Conservation (phyloP, 2,329 filamentous ascomycete species). For the Arachnomyces sp. region DNA sequence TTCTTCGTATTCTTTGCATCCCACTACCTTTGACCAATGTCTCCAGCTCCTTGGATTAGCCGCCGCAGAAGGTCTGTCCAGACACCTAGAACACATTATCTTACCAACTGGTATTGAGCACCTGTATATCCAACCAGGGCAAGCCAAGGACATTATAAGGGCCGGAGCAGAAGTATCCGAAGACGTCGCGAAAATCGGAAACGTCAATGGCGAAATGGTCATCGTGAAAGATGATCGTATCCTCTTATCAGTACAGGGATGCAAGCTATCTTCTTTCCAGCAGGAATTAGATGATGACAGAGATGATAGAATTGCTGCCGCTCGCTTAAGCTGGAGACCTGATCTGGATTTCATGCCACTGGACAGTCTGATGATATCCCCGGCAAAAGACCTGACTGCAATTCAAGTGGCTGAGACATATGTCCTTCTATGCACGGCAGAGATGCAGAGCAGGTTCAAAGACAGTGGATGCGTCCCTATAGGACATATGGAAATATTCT, state of each 20-base stretch:
- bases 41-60: slow-evolving; percentile 2
- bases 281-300: neutral
- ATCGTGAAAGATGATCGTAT: slow-evolving; percentile 1
- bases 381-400: neutral
- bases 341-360: slow-evolving; percentile 3
- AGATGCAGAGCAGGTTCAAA: slow-evolving; percentile 3
- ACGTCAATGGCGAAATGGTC: slow-evolving; percentile 4
- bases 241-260: neutral
- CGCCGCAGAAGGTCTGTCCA: slow-evolving; percentile 3
- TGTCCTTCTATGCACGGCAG: slow-evolving; percentile 2
- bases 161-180: neutral
- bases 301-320: slow-evolving; percentile 3
- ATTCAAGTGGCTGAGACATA: slow-evolving; percentile 5
- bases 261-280: slow-evolving; percentile 1
- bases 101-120: slow-evolving; percentile 1
- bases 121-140: too few relatives aligned
- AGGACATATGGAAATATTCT: slow-evolving; percentile 2
- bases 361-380: neutral
- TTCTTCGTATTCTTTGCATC: slow-evolving; percentile 4
- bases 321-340: slow-evolving; percentile 3
- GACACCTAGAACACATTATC: slow-evolving; percentile 1
- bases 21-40: slow-evolving; percentile 2
- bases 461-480: neutral
- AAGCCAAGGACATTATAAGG: too few relatives aligned
- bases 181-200: neutral